Evolutionary conservation across 139 green algal genomes (phyloP).

Genomic region (Coelastrella sp.): DNA sequence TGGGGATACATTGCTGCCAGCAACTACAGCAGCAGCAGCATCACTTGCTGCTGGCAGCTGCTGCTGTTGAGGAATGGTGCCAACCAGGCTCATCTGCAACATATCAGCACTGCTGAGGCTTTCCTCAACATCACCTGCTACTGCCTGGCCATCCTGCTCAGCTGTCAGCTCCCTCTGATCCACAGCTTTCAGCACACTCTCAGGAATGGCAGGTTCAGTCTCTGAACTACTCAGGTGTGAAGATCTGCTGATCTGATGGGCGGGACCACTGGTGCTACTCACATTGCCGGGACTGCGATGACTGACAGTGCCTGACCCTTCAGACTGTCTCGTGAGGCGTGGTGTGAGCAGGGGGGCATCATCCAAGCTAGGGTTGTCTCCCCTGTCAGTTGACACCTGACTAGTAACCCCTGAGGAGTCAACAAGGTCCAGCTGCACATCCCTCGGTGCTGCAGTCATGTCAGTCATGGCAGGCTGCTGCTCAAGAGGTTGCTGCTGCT

Average conservation of each 20-base stretch:
- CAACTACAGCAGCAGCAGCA: conserved; percentile 10
- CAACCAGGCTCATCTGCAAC: neutral
- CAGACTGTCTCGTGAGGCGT: neutral
- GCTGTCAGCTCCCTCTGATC: too few relatives aligned
- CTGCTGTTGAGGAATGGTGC: neutral
- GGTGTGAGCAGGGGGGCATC: neutral
- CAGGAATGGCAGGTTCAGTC: neutral
- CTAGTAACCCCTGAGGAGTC: neutral
- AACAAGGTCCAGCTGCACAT: neutral
- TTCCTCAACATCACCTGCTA: too few relatives aligned
- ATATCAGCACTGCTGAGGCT: neutral
- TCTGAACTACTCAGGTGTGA: too few relatives aligned
- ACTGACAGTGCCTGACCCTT: neutral
- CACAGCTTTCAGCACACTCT: neutral
- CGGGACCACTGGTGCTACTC: neutral
- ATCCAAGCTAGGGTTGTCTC: neutral
- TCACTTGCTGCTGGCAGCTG: conserved; percentile 1
- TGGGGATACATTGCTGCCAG: neutral
- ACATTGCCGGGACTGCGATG: neutral
- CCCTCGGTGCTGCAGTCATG: neutral
- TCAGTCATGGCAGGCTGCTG: neutral
- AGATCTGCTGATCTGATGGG: too few relatives aligned
- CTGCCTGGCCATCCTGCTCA: too few relatives aligned
- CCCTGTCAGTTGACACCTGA: neutral
- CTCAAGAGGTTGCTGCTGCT: neutral